phyloP scores from a whole-genome alignment of 1,139 yeast species.

The Wickerhamomyces sp. region DNA sequence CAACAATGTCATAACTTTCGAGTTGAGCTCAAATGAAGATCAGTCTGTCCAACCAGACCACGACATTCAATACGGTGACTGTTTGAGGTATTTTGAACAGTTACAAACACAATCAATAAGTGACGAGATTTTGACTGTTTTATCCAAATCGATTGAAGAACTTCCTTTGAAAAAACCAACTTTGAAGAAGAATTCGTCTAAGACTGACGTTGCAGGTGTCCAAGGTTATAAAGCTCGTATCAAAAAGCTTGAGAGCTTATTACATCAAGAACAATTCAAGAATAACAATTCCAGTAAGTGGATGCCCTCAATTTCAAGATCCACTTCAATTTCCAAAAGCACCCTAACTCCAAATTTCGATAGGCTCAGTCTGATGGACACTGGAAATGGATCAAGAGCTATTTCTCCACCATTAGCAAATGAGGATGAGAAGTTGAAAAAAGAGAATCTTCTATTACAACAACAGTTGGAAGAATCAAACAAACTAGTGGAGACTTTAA shows the following conservation, averaged over 20 bases:
- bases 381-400: conserved; percentile 4
- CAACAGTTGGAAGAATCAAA: conserved; percentile 11
- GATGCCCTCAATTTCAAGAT: conserved; percentile 34
- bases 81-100: conserved; percentile 29
- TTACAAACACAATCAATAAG: conserved; percentile 25
- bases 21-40: conserved; percentile 33
- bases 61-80: conserved; percentile 26
- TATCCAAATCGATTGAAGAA: conserved; percentile 44
- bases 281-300: conserved; percentile 52
- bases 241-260: conserved; percentile 55
- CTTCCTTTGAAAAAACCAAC: conserved; percentile 30
- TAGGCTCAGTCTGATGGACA: not conserved
- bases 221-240: conserved; percentile 57
- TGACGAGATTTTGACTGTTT: conserved; percentile 33
- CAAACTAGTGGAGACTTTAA: conserved; percentile 9
- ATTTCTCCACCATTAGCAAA: conserved; percentile 7
- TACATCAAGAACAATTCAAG: conserved; percentile 62
- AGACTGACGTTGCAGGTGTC: conserved; percentile 29
- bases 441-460: conserved; percentile 11
- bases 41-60: conserved; percentile 15
- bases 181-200: not conserved
- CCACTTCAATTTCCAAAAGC: conserved; percentile 11
- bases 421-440: conserved; percentile 8
- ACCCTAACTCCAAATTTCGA: conserved; percentile 4
- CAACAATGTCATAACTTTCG: conserved; percentile 35